Evolutionary conservation across 306 rosid genomes (phyloP).

Genomic region (Medicago arabica): DNA sequence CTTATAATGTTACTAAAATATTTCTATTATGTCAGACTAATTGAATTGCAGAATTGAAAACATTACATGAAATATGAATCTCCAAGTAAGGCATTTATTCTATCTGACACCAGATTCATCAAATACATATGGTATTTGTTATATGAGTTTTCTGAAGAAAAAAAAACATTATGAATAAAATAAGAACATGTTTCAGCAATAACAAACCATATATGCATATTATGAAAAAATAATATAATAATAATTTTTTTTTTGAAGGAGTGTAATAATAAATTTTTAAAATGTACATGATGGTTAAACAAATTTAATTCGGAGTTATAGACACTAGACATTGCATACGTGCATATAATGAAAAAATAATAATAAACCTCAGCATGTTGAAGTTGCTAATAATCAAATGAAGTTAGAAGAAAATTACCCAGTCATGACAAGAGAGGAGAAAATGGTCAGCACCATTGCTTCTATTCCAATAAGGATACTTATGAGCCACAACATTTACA

Average conservation of each 20-base stretch:
- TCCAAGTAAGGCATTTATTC: conserved; percentile 33
- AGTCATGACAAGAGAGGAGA: conserved; percentile 75
- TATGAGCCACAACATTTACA: conserved; percentile 35
- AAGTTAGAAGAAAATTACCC: conserved; percentile 54
- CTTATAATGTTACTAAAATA: neutral
- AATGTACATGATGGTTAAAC: too few species aligned
- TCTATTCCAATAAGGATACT: conserved; percentile 64
- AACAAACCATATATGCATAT: too few species aligned
- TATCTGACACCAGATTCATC: conserved; percentile 3
- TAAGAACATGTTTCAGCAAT: neutral
- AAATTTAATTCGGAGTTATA: too few species aligned
- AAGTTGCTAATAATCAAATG: neutral
- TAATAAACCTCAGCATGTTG: too few species aligned
- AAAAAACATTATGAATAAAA: neutral
- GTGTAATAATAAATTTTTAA: too few species aligned
- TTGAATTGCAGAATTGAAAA: neutral
- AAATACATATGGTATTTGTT: conserved; percentile 6
- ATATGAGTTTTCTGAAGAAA: neutral
- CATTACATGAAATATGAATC: conserved; percentile 4
- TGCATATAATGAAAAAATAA: neutral
- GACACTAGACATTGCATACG: neutral
- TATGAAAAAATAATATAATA: too few species aligned
- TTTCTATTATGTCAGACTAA: neutral
- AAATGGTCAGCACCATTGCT: conserved; percentile 75
- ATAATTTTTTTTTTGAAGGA: too few species aligned